Evolutionary conservation across 805 yeast genomes (phyloP).

Genomic region (Saccharomycopsis selenospora): DNA sequence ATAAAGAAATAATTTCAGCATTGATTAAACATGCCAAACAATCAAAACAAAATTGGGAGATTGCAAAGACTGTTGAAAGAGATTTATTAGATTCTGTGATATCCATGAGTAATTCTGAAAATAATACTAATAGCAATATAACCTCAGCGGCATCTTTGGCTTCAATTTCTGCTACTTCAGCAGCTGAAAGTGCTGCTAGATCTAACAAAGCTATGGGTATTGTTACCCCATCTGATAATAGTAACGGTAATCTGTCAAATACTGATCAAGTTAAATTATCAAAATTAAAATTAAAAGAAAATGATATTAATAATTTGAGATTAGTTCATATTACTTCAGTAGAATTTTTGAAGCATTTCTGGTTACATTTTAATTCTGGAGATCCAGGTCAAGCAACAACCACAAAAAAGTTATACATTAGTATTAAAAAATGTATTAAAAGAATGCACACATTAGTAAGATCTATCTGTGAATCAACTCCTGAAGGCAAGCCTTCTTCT

Average conservation of each 20-base stretch:
- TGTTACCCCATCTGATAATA: no score
- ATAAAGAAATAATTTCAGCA: constrained; percentile 10
- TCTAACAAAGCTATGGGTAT: neutral
- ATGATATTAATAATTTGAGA: constrained; percentile 43
- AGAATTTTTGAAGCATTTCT: constrained; percentile 71
- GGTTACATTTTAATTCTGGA: constrained; percentile 52
- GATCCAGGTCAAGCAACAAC: constrained; percentile 37
- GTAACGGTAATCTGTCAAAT: no score
- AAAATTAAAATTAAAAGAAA: constrained; percentile 27
- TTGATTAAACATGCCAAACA: constrained; percentile 17
- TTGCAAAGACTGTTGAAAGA: constrained; percentile 9
- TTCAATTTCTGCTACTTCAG: neutral
- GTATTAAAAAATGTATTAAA: constrained; percentile 41
- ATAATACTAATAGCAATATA: neutral
- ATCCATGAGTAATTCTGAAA: neutral
- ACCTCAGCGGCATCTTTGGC: neutral
- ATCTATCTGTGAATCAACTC: constrained; percentile 18
- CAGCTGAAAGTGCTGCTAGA: neutral
- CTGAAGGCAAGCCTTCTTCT: constrained; percentile 2
- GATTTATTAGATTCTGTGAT: constrained; percentile 6
- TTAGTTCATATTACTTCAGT: constrained; percentile 65
- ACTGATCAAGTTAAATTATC: constrained; percentile 10
- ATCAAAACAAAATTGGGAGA: constrained; percentile 20
- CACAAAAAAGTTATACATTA: constrained; percentile 41
- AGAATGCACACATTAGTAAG: constrained; percentile 33